Base-by-base conservation (phyloP, 331 rosid species). In the Acacia pycnantha region DNA sequence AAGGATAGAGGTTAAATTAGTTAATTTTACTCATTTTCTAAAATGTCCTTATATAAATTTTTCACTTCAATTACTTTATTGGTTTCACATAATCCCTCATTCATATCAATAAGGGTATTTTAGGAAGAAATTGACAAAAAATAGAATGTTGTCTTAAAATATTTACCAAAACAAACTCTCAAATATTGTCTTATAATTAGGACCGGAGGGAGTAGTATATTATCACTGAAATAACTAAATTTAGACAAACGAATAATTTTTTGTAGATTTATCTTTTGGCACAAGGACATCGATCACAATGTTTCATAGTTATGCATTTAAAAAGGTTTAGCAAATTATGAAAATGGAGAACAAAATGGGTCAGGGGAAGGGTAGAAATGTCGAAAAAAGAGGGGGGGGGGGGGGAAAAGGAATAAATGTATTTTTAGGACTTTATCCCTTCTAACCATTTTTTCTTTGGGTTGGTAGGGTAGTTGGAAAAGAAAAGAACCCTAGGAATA, bases 401-500 rank as follows among this genome's bases (percentile, higher is more conserved):
- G 19, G 40, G 4, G 4, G 15, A 31, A 29, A 7, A 65, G 14
- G 24, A 65, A 18, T 65, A 46, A 16, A 33, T 16, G 44, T 16
- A 41, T 31, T 65, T 15, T 29, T 16, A 14, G 43, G 70, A 64
- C 43, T 64, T 64, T 64, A 22, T 64, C 70, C 70, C 70, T 65
- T 64, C 43, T 27, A 64, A 64, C 70, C 15, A 62, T 62, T 29
- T 64, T 64, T 64, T 64, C 2, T 29, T 8, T 31, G 71, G 22
- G 22, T 33, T 65, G 71, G 71, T 33, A 65, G 24, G 71, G 71
- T 33, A 7, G 71, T 31, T 65, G 71, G 71, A 65, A 29, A 65
- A 65, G 71, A 31, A 65, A 65, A 65, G 71, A 65, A 65, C 44
- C 71, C 71, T 65, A 65, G 3, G 70, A 31, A 65, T 27, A 61